phyloP scores from a whole-genome alignment of 306 rosid species.

The Dalbergia cochinchinensis region DNA sequence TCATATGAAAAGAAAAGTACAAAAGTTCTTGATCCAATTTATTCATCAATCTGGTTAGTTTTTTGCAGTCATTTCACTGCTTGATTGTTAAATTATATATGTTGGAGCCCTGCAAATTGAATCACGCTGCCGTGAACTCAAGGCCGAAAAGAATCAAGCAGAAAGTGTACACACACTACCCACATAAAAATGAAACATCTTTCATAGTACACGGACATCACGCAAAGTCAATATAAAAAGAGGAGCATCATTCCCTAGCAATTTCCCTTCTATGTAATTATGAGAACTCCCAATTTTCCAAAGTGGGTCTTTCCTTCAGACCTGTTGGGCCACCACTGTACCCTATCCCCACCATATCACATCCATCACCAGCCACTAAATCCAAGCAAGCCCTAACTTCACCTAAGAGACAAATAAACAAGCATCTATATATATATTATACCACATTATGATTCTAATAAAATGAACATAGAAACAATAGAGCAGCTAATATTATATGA shows the following conservation, averaged over 20 bases:
- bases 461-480: background rate
- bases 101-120: background rate
- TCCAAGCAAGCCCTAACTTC: background rate
- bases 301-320: constrained; percentile 29
- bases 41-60: background rate
- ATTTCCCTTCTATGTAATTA: constrained; percentile 46
- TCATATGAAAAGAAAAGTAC: no score
- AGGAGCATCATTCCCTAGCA: constrained; percentile 44
- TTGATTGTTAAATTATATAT: background rate
- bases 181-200: constrained; percentile 45
- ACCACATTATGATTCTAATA: background rate
- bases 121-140: background rate
- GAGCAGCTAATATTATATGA: background rate
- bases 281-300: constrained; percentile 38
- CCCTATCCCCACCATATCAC: background rate
- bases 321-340: constrained; percentile 39
- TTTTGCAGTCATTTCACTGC: background rate
- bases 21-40: no score
- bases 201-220: background rate
- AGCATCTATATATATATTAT: background rate
- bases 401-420: background rate
- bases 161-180: constrained; percentile 41
- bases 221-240: constrained; percentile 58
- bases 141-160: constrained; percentile 1
- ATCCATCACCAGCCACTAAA: background rate